Base-by-base conservation (phyloP, 2,329 filamentous ascomycete species). In the Nemania diffusa region DNA sequence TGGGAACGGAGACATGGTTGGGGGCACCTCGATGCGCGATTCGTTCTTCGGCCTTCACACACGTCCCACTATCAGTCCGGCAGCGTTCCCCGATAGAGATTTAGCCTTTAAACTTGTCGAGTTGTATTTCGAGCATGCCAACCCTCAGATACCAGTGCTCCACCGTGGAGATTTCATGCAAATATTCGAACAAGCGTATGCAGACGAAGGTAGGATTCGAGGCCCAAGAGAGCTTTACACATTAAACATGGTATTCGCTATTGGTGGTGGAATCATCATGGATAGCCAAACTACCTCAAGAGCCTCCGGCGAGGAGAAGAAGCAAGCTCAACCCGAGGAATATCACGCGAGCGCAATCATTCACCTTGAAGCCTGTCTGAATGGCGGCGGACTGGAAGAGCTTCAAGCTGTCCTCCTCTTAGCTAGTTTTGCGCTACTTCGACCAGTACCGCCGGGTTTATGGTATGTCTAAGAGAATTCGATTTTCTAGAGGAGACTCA, bases 21-120 rank as follows among this genome's bases (percentile, higher is more conserved):
- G 86, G 44, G 91, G 90, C 42, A 93, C 93, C 20, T 93, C 92
- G 13, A 96, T 97, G 91, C 88, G 94, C 66, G 95, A 98, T 79
- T 97, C 94, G 0, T 97, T 97, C 84, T 98, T 98, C 76, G 95
- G 95, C n/a, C 83, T 98, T 51, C 94, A 97, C 73, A 97, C 93
- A 2, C 94, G 92, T 73, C 93, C 94, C 1, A 93, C 90, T 17
- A 96, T 97, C 76, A 90, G 92, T 69, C 92, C 92, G 51, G 94
- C 94, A 0, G 85, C 89, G 0, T 97, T 98, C 73, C 96, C 96
- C 0, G 89, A 92, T 69, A 89, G 87, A 70, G 88, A 92, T 34
- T 83, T 97, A 2, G 95, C 90, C 0, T 80, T 87, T 62, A 87
- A 89, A 67, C 85, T 98, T 20, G 90, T 93, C 42, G 88, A 90